These are phyloP conservation scores for Aspergillus pseudotamarii DNA, from an alignment of 2,329 filamentous ascomycete genomes.

Conservation along the genomic window DNA sequence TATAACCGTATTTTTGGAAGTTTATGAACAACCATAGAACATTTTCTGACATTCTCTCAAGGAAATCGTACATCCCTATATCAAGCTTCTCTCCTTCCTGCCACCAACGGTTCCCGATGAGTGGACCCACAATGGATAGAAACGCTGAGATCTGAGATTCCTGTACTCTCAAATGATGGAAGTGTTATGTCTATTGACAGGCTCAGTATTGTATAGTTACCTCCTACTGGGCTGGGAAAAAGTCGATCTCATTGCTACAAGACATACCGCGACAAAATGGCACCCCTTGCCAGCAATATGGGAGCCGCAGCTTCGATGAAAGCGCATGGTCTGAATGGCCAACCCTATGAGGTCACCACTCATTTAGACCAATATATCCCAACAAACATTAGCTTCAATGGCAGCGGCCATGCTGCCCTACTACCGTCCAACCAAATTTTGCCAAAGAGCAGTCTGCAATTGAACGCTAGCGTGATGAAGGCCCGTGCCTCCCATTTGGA, in stretches of 20 bases:
- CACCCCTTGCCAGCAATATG: conserved; percentile 24
- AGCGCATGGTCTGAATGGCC: conserved; percentile 19
- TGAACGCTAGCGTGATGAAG: not conserved
- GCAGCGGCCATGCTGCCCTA: conserved; percentile 6
- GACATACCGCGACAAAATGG: not conserved
- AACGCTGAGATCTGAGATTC: conserved; percentile 25
- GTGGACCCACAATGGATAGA: conserved; percentile 29
- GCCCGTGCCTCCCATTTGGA: not conserved
- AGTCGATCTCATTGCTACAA: not conserved
- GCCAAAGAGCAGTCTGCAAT: conserved; percentile 1
- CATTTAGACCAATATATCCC: conserved; percentile 21
- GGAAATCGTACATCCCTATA: conserved; percentile 15
- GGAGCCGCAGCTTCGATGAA: conserved; percentile 25
- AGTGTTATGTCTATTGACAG: not conserved
- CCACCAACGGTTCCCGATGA: conserved; percentile 20
- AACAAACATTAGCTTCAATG: conserved; percentile 7
- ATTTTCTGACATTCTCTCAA: conserved; percentile 16
- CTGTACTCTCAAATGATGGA: conserved; percentile 18
- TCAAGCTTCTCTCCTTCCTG: conserved; percentile 18
- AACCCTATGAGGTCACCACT: conserved; percentile 4
- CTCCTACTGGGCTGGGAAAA: not conserved
- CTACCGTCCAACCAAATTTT: conserved; percentile 8
- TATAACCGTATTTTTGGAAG: not conserved
- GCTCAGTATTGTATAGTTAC: not conserved
- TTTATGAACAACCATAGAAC: not conserved